Base-by-base conservation (phyloP, 1,284 basidiomycete species). In the Ustanciosporium gigantosporum region DNA sequence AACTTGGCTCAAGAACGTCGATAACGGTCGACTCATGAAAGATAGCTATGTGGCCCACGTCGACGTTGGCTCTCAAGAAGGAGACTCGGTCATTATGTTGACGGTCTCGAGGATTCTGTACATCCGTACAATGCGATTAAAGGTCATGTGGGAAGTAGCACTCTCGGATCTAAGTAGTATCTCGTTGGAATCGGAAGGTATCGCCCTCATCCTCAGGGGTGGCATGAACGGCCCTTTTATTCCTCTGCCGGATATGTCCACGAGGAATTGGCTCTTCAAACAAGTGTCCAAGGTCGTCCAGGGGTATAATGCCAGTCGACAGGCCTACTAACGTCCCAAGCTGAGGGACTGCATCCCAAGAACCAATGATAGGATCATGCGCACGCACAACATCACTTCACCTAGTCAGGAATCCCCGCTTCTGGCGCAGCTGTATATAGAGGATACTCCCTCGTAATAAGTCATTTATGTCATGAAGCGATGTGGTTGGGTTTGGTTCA, bases 1-100 rank as follows among this genome's bases (percentile, higher is more conserved):
- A 78, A 91, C 88, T 70, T 98, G 95, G 95, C 87, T 98, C 82
- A 83, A 84, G 76, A 93, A 95, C 73, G 81, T 97, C 20, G 89
- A 92, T 68, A 86, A 90, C 55, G 93, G 93, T 15, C 82, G 85
- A 27, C 93, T 88, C 79, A 85, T 90, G 62, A 82, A 84, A 66
- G 93, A 97, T 73, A 81, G 81, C 38, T 98, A 97, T 74, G 88
- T 97, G 36, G 92, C 93, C 6, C 93, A 96, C 74, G 70, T 74
- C 14, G 74, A 76, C 21, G 61, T 70, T 1, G 87, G 89, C 87
- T 77, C 74, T 83, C 76, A 44, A 9, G 53, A 59, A 16, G 70
- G 66, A 7, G 74, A 72, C 35, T 46, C 55, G 5, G 71, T 69
- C 9, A 68, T 76, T 45, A 74, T 77, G 70, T 42, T 77, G 19